Conservation (phyloP, 2,329 filamentous ascomycete genomes). For the Arthrobotrys iridis region DNA sequence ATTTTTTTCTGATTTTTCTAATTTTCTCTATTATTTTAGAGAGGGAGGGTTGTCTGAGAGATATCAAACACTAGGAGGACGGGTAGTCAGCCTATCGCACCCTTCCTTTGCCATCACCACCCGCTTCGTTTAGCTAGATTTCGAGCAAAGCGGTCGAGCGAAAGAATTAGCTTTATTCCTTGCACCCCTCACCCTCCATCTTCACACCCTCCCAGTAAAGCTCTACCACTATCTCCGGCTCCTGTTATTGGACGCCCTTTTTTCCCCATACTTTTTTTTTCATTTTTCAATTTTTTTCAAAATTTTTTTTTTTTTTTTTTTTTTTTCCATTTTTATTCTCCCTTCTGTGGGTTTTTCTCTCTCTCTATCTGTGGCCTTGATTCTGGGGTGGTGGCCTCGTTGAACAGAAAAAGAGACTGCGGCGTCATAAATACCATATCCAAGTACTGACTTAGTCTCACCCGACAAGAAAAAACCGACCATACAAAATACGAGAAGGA, state of each 20-base stretch:
- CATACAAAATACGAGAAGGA: constrained; percentile 50
- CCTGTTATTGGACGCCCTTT: constrained; percentile 52
- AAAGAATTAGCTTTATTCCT: not conserved
- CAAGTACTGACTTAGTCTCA: no score
- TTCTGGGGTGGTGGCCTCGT: not conserved
- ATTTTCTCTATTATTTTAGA: no score
- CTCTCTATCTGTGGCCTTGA: not conserved
- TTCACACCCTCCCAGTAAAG: not conserved
- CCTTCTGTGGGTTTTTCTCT: no score
- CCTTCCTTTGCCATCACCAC: constrained; percentile 37
- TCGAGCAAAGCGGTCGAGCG: not conserved
- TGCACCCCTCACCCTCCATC: constrained; percentile 4
- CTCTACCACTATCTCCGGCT: constrained; percentile 44
- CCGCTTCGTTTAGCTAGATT: constrained; percentile 25
- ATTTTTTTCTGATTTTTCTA: no score
- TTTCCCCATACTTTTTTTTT: constrained; percentile 23
- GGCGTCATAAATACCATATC: constrained; percentile 25
- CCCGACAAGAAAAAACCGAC: constrained; percentile 12
- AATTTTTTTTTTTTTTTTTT: not conserved
- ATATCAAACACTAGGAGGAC: constrained; percentile 29
- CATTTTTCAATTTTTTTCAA: not conserved
- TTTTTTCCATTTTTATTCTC: constrained; percentile 2
- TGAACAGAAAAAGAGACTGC: no score
- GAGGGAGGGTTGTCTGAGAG: no score
- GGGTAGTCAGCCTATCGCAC: constrained; percentile 37